These are phyloP conservation scores for Peltaster fructicola DNA, from an alignment of 2,329 filamentous ascomycete species.

Conservation along the genomic window DNA sequence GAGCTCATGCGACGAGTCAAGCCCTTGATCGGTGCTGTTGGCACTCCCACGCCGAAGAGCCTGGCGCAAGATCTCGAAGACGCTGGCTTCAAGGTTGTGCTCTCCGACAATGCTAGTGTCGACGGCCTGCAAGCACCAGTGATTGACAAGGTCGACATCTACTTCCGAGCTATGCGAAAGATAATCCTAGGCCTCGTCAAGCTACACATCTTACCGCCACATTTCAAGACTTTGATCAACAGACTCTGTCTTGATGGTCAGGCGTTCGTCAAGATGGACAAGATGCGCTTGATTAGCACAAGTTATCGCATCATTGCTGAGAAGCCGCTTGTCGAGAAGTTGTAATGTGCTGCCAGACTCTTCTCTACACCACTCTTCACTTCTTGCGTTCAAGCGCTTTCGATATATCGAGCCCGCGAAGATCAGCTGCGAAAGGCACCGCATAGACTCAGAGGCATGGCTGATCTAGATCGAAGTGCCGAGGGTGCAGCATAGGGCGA, in stretches of 20 bases:
- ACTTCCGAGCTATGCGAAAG: slow-evolving; percentile 8
- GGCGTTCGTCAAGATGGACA: slow-evolving; percentile 14
- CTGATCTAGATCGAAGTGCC: too few species aligned
- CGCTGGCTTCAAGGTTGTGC: slow-evolving; percentile 11
- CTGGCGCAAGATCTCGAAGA: slow-evolving; percentile 8
- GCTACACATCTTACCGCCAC: slow-evolving; percentile 10
- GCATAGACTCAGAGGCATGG: too few species aligned
- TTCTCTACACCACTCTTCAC: too few species aligned
- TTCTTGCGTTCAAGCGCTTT: too few species aligned
- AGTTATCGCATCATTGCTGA: slow-evolving; percentile 15
- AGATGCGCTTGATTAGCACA: slow-evolving; percentile 11
- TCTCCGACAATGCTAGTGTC: slow-evolving; percentile 10
- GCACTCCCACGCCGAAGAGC: slow-evolving; percentile 13
- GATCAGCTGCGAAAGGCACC: too few species aligned
- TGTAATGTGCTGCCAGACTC: too few species aligned
- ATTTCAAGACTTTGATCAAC: slow-evolving; percentile 14
- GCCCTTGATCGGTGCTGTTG: slow-evolving; percentile 15
- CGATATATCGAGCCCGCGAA: too few species aligned
- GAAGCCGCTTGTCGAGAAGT: too few species aligned
- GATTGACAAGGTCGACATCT: slow-evolving; percentile 12
- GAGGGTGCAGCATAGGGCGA: too few species aligned
- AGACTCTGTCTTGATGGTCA: slow-evolving; percentile 13
- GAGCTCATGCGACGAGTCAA: slow-evolving; percentile 13
- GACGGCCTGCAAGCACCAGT: slow-evolving; percentile 14
- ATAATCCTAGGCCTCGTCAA: slow-evolving; percentile 8